These are phyloP conservation scores for Fusarium decemcellulare DNA, from an alignment of 2,329 filamentous ascomycete genomes.

Conservation along the genomic window DNA sequence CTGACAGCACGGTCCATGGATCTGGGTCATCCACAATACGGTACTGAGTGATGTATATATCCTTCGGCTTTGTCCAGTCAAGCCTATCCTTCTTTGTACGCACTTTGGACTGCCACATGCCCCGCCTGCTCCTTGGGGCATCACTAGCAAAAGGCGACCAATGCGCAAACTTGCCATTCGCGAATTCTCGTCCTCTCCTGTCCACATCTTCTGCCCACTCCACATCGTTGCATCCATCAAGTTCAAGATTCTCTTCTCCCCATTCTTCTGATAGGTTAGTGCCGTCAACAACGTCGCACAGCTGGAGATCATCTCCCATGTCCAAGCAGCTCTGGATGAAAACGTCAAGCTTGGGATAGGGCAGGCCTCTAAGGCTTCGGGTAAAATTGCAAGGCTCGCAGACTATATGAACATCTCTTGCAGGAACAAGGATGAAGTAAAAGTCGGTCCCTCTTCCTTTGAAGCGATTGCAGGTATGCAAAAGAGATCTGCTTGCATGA, in stretches of 20 bases:
- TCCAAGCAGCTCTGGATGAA: no score
- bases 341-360: no score
- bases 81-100: conserved; percentile 10
- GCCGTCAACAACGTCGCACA: no score
- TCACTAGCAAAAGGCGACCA: conserved; percentile 5
- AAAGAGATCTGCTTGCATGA: no score
- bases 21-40: background rate
- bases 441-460: no score
- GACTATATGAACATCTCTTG: no score
- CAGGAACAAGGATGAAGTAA: no score
- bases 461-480: no score
- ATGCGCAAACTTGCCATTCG: conserved; percentile 11
- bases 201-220: conserved; percentile 9
- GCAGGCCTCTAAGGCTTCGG: no score
- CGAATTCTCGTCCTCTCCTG: conserved; percentile 4
- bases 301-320: no score
- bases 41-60: conserved; percentile 6
- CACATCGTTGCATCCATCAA: conserved; percentile 8
- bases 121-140: conserved; percentile 4
- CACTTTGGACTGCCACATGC: conserved; percentile 7
- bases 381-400: no score
- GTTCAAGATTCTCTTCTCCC: conserved; percentile 14
- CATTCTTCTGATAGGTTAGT: no score
- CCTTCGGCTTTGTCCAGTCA: conserved; percentile 8
- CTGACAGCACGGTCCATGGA: background rate